Conservation (phyloP, 768 basidiomycete genomes). For the Russula sp. region DNA sequence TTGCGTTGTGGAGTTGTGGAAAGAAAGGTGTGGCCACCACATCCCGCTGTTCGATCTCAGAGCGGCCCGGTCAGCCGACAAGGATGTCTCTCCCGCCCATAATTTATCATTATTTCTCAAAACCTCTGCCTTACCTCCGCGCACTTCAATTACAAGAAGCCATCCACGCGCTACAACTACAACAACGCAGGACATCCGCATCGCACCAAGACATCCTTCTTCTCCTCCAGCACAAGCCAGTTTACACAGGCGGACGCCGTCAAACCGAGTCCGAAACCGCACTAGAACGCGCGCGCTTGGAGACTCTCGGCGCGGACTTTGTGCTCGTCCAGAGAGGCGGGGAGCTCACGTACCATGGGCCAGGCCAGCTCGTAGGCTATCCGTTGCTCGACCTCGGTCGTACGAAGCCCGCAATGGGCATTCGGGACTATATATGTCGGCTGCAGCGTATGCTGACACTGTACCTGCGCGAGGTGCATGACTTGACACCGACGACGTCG, state of each 20-base stretch:
- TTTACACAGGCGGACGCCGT: conserved; percentile 92
- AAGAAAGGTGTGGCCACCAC: too few relatives aligned
- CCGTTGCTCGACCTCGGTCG: conserved; percentile 87
- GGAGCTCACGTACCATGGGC: conserved; percentile 95
- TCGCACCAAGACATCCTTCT: conserved; percentile 62
- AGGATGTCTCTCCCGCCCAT: conserved; percentile 51
- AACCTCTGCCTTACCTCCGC: conserved; percentile 72
- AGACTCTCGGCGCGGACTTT: conserved; percentile 82
- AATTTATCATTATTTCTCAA: conserved; percentile 70
- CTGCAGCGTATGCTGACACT: conserved; percentile 69
- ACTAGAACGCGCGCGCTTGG: conserved; percentile 63
- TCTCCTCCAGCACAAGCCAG: conserved; percentile 86
- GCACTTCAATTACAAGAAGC: conserved; percentile 69
- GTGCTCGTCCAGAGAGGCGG: conserved; percentile 81
- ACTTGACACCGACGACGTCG: conserved; percentile 54
- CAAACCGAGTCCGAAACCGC: conserved; percentile 62
- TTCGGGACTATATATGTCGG: conserved; percentile 80
- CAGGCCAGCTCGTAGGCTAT: conserved; percentile 96
- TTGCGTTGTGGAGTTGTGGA: too few relatives aligned
- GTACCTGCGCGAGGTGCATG: conserved; percentile 60
- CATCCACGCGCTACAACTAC: conserved; percentile 64
- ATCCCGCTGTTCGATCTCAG: too few relatives aligned
- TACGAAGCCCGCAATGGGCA: conserved; percentile 64
- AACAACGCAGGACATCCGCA: conserved; percentile 43
- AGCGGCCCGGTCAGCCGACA: background rate